These are phyloP conservation scores for Prunus campanulata DNA, from an alignment of 306 rosid species.

Conservation along the genomic window DNA sequence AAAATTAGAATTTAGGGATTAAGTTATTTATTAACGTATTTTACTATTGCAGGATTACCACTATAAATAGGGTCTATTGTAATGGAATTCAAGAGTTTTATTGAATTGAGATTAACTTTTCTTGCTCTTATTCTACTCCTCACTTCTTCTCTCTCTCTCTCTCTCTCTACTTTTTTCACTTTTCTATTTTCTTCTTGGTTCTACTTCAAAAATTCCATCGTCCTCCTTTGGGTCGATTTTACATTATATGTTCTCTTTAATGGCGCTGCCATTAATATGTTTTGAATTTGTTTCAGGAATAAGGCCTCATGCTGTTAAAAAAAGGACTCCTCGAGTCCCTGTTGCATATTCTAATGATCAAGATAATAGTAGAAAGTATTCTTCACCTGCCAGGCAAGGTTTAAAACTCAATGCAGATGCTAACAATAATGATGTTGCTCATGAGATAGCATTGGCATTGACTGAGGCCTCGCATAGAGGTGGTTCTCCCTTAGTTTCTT, in stretches of 20 bases:
- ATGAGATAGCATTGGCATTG: conserved; percentile 74
- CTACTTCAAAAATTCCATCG: not conserved
- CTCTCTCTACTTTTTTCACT: not conserved
- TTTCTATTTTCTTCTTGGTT: conserved; percentile 2
- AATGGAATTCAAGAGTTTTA: not conserved
- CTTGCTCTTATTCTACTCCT: not conserved
- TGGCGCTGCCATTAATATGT: not conserved
- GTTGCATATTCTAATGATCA: conserved; percentile 59
- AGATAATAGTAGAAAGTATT: conserved; percentile 51
- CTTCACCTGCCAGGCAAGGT: conserved; percentile 59
- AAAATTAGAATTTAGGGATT: not conserved
- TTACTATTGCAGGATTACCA: not conserved
- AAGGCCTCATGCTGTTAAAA: conserved; percentile 82
- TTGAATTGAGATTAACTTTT: not conserved
- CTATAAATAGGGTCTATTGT: not conserved
- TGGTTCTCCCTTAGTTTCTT: conserved; percentile 61
- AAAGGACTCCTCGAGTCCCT: conserved; percentile 93
- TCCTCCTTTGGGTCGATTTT: not conserved
- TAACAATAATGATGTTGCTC: conserved; percentile 59
- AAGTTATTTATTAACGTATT: not conserved
- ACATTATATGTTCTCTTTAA: not conserved
- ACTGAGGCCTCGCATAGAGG: conserved; percentile 81
- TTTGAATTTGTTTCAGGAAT: conserved; percentile 46
- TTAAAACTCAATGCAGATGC: conserved; percentile 46
- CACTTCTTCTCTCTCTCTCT: not conserved